These are phyloP conservation scores for Aspergillus brasiliensis DNA, from an alignment of 2,329 filamentous ascomycete species.

Conservation along the genomic window DNA sequence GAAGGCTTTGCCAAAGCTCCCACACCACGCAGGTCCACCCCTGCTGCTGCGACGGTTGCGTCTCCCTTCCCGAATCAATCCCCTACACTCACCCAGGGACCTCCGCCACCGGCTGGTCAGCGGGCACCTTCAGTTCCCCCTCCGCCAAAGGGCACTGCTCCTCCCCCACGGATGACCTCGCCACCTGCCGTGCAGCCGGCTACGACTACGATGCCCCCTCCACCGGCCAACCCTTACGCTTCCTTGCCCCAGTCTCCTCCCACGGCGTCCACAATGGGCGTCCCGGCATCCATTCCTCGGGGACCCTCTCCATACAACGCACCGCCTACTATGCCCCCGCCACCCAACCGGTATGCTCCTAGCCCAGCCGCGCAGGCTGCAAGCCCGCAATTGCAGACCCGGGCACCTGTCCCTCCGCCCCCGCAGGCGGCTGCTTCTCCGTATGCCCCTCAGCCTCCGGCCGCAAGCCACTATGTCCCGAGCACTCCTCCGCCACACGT, in stretches of 20 bases:
- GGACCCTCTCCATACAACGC: constrained; percentile 85
- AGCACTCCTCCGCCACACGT: constrained; percentile 49
- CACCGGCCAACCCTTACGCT: constrained; percentile 44
- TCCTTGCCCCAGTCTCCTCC: constrained; percentile 47
- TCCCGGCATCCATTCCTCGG: constrained; percentile 61
- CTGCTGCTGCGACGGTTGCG: constrained; percentile 63
- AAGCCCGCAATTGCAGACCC: constrained; percentile 47
- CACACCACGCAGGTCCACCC: constrained; percentile 73
- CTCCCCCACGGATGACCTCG: constrained; percentile 69
- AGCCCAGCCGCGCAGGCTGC: constrained; percentile 60
- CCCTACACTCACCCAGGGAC: constrained; percentile 40
- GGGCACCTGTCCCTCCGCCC: constrained; percentile 54
- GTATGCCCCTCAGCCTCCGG: constrained; percentile 60
- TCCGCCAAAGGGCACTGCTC: constrained; percentile 76
- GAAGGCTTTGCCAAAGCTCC: constrained; percentile 73
- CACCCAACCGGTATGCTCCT: constrained; percentile 75
- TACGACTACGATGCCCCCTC: constrained; percentile 61
- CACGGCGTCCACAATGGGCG: constrained; percentile 36
- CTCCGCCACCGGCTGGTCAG: constrained; percentile 59
- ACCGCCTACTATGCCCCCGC: constrained; percentile 69
- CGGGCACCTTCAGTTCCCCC: constrained; percentile 74
- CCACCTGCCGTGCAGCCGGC: constrained; percentile 62
- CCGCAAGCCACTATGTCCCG: constrained; percentile 48
- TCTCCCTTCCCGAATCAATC: constrained; percentile 74
- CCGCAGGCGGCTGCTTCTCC: constrained; percentile 47